Base-by-base conservation (phyloP, 2,329 filamentous ascomycete species). In the Diplodia scrobiculata region DNA sequence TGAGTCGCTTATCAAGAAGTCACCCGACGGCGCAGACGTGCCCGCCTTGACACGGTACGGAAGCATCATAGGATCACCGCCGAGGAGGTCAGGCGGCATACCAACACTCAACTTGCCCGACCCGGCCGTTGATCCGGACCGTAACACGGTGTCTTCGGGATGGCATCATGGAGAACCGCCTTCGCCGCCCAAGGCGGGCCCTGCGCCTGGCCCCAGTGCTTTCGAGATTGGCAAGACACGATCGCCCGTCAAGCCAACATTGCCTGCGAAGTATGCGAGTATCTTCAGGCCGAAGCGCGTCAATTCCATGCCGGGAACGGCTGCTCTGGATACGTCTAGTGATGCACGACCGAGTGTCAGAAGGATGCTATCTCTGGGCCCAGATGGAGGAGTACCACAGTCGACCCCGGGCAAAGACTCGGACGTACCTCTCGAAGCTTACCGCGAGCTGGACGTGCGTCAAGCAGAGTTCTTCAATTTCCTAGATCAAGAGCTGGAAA, bases 401-500 rank as follows among this genome's bases (percentile, higher is more conserved):
- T 72, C 70, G 79, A 36, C 34, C 1, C 13, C n/a, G 9, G 45
- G 76, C 1, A 77, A 74, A 11, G 79, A 75, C 34, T 74, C 74
- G 62, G 83, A 84, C 69, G 78, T 84, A 3, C 83, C 84, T 17
- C 76, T 85, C 5, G 84, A 86, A 66, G 81, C 83, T 1, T 82
- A 84, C 59, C 84, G 87, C 50, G 84, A 91, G 47, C 83, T 96
- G 3, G 89, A 91, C 52, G 82, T 88, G 66, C 85, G 87, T 19
- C 89, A 96, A 76, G 85, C 84, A n/a, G 91, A 97, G 14, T 98
- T 99, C 74, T 94, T 93, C 76, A 79, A 82, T 0, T 99, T 95
- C 73, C 81, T 99, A 63, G 91, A 97, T 71, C 81, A 81, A 10
- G 90, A 99, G 78, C 81, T 99, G 14, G 84, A 88, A n/a, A 99